phyloP scores from a whole-genome alignment of 768 basidiomycete species.

The Leccinum obscurum region DNA sequence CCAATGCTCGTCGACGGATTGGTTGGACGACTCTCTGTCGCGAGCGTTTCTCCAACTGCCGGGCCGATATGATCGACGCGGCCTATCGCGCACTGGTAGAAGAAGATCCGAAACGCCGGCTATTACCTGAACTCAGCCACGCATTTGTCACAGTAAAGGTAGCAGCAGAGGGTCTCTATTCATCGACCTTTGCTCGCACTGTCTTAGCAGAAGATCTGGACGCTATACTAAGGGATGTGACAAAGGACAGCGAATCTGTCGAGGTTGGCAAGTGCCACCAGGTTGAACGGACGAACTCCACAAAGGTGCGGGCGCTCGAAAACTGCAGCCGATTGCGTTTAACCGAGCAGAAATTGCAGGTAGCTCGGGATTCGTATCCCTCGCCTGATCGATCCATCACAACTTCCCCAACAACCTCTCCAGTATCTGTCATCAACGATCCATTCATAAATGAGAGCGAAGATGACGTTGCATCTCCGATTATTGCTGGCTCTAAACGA shows the following conservation, averaged over 20 bases:
- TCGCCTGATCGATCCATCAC: too few relatives aligned
- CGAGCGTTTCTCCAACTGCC: conserved; percentile 24
- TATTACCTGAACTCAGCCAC: conserved; percentile 20
- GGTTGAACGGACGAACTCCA: too few relatives aligned
- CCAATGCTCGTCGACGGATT: conserved; percentile 47
- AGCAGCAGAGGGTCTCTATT: conserved; percentile 33
- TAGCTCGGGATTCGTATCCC: too few relatives aligned
- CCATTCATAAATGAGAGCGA: conserved; percentile 15
- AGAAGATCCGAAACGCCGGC: conserved; percentile 10
- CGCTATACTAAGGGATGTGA: conserved; percentile 30
- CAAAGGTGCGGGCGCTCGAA: too few relatives aligned
- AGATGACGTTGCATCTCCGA: conserved; percentile 14
- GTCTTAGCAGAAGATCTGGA: conserved; percentile 31
- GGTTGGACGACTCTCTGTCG: conserved; percentile 50
- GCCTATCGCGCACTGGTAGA: conserved; percentile 31
- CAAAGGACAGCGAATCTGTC: conserved; percentile 3
- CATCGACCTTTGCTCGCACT: conserved; percentile 28
- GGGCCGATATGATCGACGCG: conserved; percentile 29
- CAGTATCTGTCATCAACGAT: too few relatives aligned
- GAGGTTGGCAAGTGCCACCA: not conserved
- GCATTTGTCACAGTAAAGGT: conserved; percentile 35
- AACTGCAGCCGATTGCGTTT: too few relatives aligned
- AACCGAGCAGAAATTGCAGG: too few relatives aligned
- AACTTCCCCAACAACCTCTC: too few relatives aligned
- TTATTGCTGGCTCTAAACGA: conserved; percentile 26